Evolutionary conservation across 768 basidiomycete species (phyloP).

Genomic region (Boletus sensibilis): DNA sequence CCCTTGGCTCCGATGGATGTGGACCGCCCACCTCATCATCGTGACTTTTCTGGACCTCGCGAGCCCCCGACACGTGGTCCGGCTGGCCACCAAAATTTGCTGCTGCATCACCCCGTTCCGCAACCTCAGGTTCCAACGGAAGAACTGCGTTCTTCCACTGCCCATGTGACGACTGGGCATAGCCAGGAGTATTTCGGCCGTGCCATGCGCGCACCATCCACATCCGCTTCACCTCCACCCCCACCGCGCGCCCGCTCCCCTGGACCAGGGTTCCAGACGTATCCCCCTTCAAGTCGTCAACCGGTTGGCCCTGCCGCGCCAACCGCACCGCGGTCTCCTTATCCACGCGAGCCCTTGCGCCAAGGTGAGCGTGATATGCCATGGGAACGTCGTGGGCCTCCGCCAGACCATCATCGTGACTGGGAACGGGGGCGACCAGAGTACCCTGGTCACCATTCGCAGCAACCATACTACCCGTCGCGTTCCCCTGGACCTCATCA

Average conservation of each 20-base stretch:
- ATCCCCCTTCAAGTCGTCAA: constrained; percentile 47
- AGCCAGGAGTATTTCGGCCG: constrained; percentile 57
- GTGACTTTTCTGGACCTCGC: constrained; percentile 55
- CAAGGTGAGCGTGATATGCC: constrained; percentile 49
- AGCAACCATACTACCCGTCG: constrained; percentile 32
- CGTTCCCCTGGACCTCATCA: constrained; percentile 41
- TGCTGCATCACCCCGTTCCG: constrained; percentile 69
- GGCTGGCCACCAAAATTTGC: constrained; percentile 50
- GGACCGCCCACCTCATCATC: constrained; percentile 53
- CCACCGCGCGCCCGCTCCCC: constrained; percentile 53
- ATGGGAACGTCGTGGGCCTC: constrained; percentile 62
- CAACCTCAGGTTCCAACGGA: constrained; percentile 56
- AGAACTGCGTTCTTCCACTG: constrained; percentile 45
- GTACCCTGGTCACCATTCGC: constrained; percentile 33
- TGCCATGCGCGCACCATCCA: constrained; percentile 50
- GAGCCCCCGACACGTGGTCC: constrained; percentile 51
- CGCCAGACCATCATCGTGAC: constrained; percentile 45
- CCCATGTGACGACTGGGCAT: constrained; percentile 42
- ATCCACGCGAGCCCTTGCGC: constrained; percentile 51
- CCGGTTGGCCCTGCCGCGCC: constrained; percentile 54
- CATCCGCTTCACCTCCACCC: constrained; percentile 60
- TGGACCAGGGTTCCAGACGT: constrained; percentile 46
- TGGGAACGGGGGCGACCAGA: constrained; percentile 51
- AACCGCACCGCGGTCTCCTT: constrained; percentile 58
- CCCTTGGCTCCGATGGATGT: constrained; percentile 79